Conservation (phyloP, 805 yeast species). For the Saccharomycopsis oosterbeekiorum region DNA sequence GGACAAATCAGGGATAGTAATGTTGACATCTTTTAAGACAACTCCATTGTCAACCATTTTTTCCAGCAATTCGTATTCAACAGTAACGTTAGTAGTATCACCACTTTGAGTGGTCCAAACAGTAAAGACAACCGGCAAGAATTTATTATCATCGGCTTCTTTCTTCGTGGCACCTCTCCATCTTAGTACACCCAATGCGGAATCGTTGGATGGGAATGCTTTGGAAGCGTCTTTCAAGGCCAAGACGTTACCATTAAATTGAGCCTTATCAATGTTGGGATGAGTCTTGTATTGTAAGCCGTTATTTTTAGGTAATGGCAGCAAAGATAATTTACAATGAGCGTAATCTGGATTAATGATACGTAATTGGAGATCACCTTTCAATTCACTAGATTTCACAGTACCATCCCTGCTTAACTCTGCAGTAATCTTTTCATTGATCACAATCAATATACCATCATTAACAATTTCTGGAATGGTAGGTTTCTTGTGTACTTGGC, state of each 20-base stretch:
- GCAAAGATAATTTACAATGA: constrained; percentile 51
- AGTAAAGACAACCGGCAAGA: constrained; percentile 62
- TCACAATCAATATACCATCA: constrained; percentile 69
- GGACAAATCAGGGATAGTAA: constrained; percentile 50
- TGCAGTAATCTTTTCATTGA: constrained; percentile 71
- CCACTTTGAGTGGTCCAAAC: constrained; percentile 71
- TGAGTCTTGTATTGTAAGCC: constrained; percentile 81
- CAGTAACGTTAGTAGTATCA: constrained; percentile 59
- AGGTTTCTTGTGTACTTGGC: constrained; percentile 18
- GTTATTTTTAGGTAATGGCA: constrained; percentile 35
- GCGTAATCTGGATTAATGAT: constrained; percentile 69
- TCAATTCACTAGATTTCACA: constrained; percentile 58
- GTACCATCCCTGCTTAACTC: constrained; percentile 80
- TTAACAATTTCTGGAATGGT: constrained; percentile 31
- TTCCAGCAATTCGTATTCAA: constrained; percentile 73
- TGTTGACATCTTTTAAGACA: constrained; percentile 30
- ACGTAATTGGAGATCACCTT: constrained; percentile 86
- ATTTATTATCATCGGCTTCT: constrained; percentile 38
- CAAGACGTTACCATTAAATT: constrained; percentile 53
- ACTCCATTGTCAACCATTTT: constrained; percentile 34
- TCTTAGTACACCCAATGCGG: constrained; percentile 81
- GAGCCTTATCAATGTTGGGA: constrained; percentile 82
- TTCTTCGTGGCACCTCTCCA: constrained; percentile 68
- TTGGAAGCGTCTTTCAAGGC: constrained; percentile 69
- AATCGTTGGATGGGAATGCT: constrained; percentile 87